Base-by-base conservation (phyloP, 2,329 filamentous ascomycete species). In the Sarocladium strictum region DNA sequence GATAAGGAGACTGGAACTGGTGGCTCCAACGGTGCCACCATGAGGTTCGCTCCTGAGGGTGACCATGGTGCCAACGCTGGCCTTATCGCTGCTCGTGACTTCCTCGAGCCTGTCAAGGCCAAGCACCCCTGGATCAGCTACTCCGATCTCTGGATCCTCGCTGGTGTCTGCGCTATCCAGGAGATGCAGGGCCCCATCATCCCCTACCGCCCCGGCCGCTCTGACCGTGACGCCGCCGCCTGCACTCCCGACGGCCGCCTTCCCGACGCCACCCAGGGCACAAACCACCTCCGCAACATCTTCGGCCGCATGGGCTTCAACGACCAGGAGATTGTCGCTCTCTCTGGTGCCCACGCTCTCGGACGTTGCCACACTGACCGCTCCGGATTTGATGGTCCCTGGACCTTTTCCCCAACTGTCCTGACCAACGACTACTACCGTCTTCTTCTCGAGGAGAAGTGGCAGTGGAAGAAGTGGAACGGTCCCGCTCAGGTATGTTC, bases 261-360 rank as follows among this genome's bases (percentile, higher is more conserved):
- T 27, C 80, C 92, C 59, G 91, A 99, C 69, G 93, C 81, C 53
- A 71, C 83, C 63, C 83, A 97, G 80, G 87, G 82, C 58, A 77
- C 85, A 58, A 82, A 85, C 67, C 93, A 97, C 75, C 81, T 97
- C 64, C 87, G 94, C 65, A 83, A 83, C 75, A 93, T 97, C 77
- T 99, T 97, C 75, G 83, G 85, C 72, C 90, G 93, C 69, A 97
- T 97, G 93, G 93, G 93, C 62, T 97, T 97, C 81, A 87, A 94
- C 72, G 93, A 99, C 75, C 89, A 89, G 66, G 92, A 97, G 74
- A 97, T 97, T 68, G 93, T 97, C 45, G 94, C 93, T 27, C 82
- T 97, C 53, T 79, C 80, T 23, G 91, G 91, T 62, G 91, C 88
- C 50, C 91, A 96, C 76, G 88, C 90, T 53, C 82, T 96, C 35